These are phyloP conservation scores for Glebionis coronaria DNA, from an alignment of 129 eudicot genomes.

Conservation along the genomic window DNA sequence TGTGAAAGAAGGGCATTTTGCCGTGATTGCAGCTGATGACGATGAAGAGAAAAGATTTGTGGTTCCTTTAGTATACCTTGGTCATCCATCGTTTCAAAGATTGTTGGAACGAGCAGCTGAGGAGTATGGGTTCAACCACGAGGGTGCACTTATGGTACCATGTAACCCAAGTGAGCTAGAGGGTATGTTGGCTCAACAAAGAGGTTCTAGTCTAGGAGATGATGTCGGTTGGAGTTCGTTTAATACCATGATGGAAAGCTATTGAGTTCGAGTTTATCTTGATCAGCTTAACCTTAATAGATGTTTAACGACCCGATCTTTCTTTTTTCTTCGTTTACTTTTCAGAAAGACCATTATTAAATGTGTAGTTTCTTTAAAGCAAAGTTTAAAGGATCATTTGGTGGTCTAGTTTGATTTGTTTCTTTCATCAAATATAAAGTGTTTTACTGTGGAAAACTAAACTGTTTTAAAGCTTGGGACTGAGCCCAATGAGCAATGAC, in stretches of 20 bases:
- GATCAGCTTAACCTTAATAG: background rate
- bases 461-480: too few species aligned
- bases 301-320: background rate
- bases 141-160: constrained; percentile 33
- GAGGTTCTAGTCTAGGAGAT: background rate
- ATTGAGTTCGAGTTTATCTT: background rate
- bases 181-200: constrained; percentile 24
- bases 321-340: background rate
- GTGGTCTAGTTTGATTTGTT: constrained; percentile 3
- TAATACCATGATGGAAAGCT: constrained; percentile 15
- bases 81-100: constrained; percentile 21
- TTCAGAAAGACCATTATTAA: background rate
- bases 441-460: too few species aligned
- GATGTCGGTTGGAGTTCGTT: constrained; percentile 24
- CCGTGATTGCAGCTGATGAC: constrained; percentile 31
- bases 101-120: constrained; percentile 39
- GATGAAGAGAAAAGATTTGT: constrained; percentile 25
- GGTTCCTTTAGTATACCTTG: constrained; percentile 29
- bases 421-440: constrained; percentile 11
- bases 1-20: constrained; percentile 41
- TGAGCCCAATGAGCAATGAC: too few species aligned
- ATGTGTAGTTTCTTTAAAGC: background rate
- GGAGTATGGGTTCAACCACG: constrained; percentile 32
- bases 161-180: constrained; percentile 36
- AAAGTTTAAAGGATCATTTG: background rate